Percentiles rank a stretch among this genome's conserved stretches.
These are phyloP conservation scores for Phytophthora megakarya DNA, from an alignment of 352 stramenopile genomes.

Conservation along the genomic window DNA sequence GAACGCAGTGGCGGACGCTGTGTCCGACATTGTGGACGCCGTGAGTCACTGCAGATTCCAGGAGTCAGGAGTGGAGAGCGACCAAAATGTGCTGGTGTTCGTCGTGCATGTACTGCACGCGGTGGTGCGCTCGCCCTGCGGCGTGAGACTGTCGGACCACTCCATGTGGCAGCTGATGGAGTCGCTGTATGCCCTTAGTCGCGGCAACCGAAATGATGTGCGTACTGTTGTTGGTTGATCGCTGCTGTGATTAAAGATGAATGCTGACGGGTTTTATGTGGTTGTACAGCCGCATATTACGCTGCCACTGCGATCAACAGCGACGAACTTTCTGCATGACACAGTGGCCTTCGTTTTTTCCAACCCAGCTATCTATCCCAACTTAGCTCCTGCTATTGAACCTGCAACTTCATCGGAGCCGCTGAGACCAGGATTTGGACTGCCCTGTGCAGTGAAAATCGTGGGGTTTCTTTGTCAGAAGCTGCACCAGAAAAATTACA, in stretches of 20 bases:
- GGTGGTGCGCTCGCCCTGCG: conserved; percentile 89
- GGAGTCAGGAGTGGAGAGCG: conserved; percentile 88
- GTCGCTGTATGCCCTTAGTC: conserved; percentile 94
- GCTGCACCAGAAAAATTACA: conserved; percentile 53
- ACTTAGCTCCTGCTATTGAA: conserved; percentile 15
- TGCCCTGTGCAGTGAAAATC: conserved; percentile 81
- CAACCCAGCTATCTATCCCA: conserved; percentile 52
- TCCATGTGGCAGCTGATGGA: conserved; percentile 96
- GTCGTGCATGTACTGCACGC: conserved; percentile 95
- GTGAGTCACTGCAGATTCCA: conserved; percentile 96
- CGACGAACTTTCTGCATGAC: conserved; percentile 66
- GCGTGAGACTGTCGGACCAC: conserved; percentile 85
- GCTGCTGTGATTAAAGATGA: conserved; percentile 1
- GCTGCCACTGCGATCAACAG: conserved; percentile 60
- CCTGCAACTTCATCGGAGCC: not conserved
- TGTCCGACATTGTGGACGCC: conserved; percentile 90
- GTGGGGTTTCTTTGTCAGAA: conserved; percentile 85
- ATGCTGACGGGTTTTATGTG: conserved; percentile 4
- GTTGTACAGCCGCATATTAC: conserved; percentile 60
- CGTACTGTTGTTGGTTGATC: conserved; percentile 13
- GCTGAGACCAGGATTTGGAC: conserved; percentile 51
- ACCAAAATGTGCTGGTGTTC: conserved; percentile 91
- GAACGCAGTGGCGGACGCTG: conserved; percentile 46
- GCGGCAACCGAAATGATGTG: conserved; percentile 64
- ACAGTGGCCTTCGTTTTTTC: conserved; percentile 74